These are phyloP conservation scores for Medicago ruthenica DNA, from an alignment of 306 rosid genomes.

Conservation along the genomic window DNA sequence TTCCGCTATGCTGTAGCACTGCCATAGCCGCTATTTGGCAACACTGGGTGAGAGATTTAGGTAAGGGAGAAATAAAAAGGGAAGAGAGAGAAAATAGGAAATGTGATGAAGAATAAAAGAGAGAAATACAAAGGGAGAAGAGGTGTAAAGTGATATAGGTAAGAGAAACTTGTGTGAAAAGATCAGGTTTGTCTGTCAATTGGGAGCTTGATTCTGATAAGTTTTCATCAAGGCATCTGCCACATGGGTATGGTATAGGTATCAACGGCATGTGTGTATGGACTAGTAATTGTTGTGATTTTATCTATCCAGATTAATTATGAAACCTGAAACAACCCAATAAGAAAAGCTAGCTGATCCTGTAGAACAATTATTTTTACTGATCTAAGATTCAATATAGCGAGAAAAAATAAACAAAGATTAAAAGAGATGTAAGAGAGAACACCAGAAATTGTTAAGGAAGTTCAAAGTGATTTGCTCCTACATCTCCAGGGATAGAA, in stretches of 20 bases:
- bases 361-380: too few relatives aligned
- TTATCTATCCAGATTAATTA: too few relatives aligned
- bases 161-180: neutral
- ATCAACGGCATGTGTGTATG: slow-evolving; percentile 31
- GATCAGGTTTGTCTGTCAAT: slow-evolving; percentile 2
- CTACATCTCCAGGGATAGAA: too few relatives aligned
- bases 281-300: neutral
- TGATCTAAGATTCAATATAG: too few relatives aligned
- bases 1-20: neutral
- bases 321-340: too few relatives aligned
- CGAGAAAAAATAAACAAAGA: too few relatives aligned
- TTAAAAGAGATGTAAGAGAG: too few relatives aligned
- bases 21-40: neutral
- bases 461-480: too few relatives aligned
- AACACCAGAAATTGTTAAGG: too few relatives aligned
- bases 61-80: neutral
- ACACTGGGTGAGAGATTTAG: neutral
- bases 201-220: slow-evolving; percentile 5
- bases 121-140: neutral
- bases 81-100: neutral
- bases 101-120: neutral
- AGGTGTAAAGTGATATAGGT: neutral
- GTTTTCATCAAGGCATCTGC: neutral
- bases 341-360: too few relatives aligned
- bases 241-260: neutral